Base-by-base conservation (phyloP, 441 rosid species). In the Raphanus hybrid region DNA sequence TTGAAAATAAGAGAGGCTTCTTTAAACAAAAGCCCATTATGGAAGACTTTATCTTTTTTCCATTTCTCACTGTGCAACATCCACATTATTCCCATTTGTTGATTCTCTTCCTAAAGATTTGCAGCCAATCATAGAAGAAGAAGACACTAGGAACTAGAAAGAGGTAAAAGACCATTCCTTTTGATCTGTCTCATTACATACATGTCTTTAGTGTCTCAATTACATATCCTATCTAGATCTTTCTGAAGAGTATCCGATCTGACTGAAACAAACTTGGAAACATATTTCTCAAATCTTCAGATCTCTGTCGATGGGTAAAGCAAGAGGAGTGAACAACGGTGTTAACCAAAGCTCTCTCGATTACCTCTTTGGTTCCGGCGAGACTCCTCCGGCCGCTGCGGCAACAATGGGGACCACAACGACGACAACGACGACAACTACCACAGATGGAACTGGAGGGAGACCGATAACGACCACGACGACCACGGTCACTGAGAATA, bases 291-390 rank as follows among this genome's bases (percentile, higher is more conserved):
- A 10, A 70, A 27, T 34, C 10, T 65, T 58, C 79, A 74, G 82
- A 79, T 79, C 78, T 52, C 10, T 52, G 23, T 54, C 45, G 60
- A 87, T 89, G 90, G 91, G 91, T 66, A 79, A 79, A 79, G 82
- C 82, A 45, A 89, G 93, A 73, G 91, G 93, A 82, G 87, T 86
- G 48, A 86, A 87, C 43, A 82, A 84, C 7, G 90, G 91, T 11
- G 89, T 88, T 3, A 89, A 89, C 69, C 89, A 85, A 75, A 90
- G 94, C 74, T 90, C 94, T 26, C 79, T 90, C 50, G 90, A 88
- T 14, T 90, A 86, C 83, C 86, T 90, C 4, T 88, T 87, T 77
- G 85, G 89, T 64, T 61, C 80, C 0, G 83, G 78, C 0, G 87
- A 79, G 74, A 41, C 82, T 75, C 48, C 80, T 18, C 67, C 73